Evolutionary conservation across 805 yeast species (phyloP).

Genomic region (Teunomyces atbi): DNA sequence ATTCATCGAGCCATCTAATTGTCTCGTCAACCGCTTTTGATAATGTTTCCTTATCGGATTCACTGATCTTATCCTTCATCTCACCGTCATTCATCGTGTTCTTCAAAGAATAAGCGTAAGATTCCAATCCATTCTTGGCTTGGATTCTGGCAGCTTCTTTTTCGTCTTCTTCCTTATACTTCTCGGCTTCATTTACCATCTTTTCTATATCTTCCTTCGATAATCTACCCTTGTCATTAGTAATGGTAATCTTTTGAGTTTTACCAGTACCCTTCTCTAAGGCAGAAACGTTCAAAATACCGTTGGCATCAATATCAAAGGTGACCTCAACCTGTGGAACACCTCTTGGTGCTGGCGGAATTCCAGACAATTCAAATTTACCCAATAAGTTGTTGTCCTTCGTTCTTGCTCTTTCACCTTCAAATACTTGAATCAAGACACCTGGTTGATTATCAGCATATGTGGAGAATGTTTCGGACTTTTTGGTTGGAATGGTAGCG

Average conservation of each 20-base stretch:
- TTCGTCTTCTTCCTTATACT: slow-evolving; percentile 88
- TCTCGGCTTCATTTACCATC: slow-evolving; percentile 97
- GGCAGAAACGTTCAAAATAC: slow-evolving; percentile 83
- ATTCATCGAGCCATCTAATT: slow-evolving; percentile 38
- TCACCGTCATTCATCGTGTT: slow-evolving; percentile 57
- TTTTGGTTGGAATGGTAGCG: slow-evolving; percentile 93
- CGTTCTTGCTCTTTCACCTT: slow-evolving; percentile 95
- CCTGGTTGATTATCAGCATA: slow-evolving; percentile 97
- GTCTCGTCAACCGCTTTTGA: slow-evolving; percentile 42
- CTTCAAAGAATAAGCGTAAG: slow-evolving; percentile 80
- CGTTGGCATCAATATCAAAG: slow-evolving; percentile 84
- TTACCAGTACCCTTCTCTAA: slow-evolving; percentile 94
- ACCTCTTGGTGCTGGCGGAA: slow-evolving; percentile 92
- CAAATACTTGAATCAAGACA: slow-evolving; percentile 88
- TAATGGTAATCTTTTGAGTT: slow-evolving; percentile 84
- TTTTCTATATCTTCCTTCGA: slow-evolving; percentile 92
- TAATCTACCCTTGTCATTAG: slow-evolving; percentile 92
- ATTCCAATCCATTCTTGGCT: slow-evolving; percentile 84
- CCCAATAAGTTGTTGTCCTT: slow-evolving; percentile 90
- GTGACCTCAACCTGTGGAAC: slow-evolving; percentile 89
- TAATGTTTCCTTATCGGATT: slow-evolving; percentile 52
- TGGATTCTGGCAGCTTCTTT: slow-evolving; percentile 80
- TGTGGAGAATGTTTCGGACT: slow-evolving; percentile 92
- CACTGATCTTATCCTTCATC: slow-evolving; percentile 43
- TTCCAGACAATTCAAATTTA: slow-evolving; percentile 80